Evolutionary conservation across 2,329 filamentous ascomycete species (phyloP), one percentile per base, ranked within the genome.

Genomic region (Fusarium pseudocircinatum): DNA sequence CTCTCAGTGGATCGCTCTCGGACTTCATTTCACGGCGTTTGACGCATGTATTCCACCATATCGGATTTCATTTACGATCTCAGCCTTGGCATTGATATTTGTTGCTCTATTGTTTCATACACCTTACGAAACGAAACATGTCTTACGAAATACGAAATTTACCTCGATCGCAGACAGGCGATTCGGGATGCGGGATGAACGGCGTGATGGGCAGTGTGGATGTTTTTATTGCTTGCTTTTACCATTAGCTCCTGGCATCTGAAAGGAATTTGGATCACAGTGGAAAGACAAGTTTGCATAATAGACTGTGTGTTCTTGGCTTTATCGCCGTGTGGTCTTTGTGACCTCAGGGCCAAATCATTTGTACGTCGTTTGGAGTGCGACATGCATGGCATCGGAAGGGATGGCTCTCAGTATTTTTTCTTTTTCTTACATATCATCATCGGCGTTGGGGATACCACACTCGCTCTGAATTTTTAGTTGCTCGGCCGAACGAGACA

Each of bases 91-190:
- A 58, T 73, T 70, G 63, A 69, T 66, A 57, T 74, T 71, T 64
- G 24, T 70, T 73, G 47, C 72, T 67, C 52, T 73, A 71, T 75
- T 74, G 74, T 79, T 78, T 74, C 69, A 52, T 52, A 69, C 64
- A 70, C 75, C 63, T 75, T 50, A 79, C 72, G 78, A 79, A 78
- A 79, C 72, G 76, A 78, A 73, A 81, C 72, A 74, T 79, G 77
- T 79, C 74, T 80, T 81, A 78, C 72, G 79, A 81, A 79, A 76
- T 75, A 78, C 70, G 78, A 75, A 78, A 74, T 69, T 77, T 77
- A 66, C 52, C 63, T 61, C 70, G 75, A 73, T 60, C 69, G 76
- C 70, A 73, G 64, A 74, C 34, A 60, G 72, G 67, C 70, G 67
- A 69, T 70, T 69, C 69, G 72, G 64, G 74, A 78, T 70, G 71